Evolutionary conservation across 2,329 filamentous ascomycete species (phyloP).

Genomic region (Trichoderma lentiforme): DNA sequence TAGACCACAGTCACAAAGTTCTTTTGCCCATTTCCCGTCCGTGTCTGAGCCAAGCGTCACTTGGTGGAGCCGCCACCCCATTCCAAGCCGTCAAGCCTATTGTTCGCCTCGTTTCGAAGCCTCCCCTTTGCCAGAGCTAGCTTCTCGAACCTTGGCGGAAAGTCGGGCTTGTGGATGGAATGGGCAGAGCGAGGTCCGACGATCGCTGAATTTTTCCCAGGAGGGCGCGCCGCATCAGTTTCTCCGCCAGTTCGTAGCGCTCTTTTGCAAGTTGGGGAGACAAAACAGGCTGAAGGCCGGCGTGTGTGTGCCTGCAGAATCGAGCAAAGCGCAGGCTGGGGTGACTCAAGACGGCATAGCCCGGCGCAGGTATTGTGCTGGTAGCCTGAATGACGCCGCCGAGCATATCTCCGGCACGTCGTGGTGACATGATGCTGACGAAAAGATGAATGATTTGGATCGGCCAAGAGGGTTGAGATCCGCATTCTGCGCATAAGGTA

Average conservation of each 20-base stretch:
- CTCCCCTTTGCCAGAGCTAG: background rate
- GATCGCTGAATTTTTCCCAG: background rate
- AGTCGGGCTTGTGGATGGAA: background rate
- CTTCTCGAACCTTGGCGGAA: constrained; percentile 12
- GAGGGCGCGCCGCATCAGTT: background rate
- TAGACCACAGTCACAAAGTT: background rate
- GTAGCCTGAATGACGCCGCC: background rate
- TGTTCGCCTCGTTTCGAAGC: background rate
- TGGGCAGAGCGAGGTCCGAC: background rate
- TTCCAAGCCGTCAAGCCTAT: constrained; percentile 11
- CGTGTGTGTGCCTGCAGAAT: constrained; percentile 5
- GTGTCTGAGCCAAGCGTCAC: constrained; percentile 7
- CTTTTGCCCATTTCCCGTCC: constrained; percentile 2
- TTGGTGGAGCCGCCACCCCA: background rate
- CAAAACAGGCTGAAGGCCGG: background rate
- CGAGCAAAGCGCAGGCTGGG: constrained; percentile 1
- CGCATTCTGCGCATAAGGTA: constrained; percentile 11
- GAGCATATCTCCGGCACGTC: background rate
- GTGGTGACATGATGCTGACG: constrained; percentile 17
- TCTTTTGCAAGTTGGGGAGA: background rate
- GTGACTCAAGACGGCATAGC: background rate
- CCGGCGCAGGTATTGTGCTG: background rate
- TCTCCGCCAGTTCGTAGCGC: background rate
- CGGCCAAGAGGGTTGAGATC: background rate
- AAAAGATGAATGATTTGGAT: background rate